phyloP scores from a whole-genome alignment of 805 yeast species.

The Myxozyma lipomycoides region DNA sequence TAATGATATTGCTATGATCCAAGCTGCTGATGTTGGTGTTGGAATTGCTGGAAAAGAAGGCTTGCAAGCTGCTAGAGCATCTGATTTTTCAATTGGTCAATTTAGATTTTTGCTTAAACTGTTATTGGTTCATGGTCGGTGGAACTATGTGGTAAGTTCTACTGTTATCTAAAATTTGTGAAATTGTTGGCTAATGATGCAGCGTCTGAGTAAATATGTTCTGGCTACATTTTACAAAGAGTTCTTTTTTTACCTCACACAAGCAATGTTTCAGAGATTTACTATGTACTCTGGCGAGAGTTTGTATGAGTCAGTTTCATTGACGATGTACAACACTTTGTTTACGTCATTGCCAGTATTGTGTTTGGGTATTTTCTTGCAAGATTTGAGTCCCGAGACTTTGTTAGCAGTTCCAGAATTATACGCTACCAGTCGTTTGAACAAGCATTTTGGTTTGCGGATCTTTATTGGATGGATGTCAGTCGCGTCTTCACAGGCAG shows the following conservation, averaged over 20 bases:
- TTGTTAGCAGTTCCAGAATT: constrained; percentile 88
- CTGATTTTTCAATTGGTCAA: constrained; percentile 94
- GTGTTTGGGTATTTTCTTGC: constrained; percentile 92
- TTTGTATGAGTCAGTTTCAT: constrained; percentile 90
- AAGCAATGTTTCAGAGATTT: constrained; percentile 78
- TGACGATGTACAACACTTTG: constrained; percentile 93
- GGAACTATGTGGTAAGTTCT: constrained; percentile 63
- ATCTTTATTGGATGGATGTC: constrained; percentile 76
- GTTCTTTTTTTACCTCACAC: constrained; percentile 81
- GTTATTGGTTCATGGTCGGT: constrained; percentile 89
- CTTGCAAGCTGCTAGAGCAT: constrained; percentile 89
- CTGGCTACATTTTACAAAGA: constrained; percentile 94
- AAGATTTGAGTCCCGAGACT: constrained; percentile 84
- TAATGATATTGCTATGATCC: constrained; percentile 98
- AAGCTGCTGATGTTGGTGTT: constrained; percentile 95
- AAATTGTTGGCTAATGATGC: neutral
- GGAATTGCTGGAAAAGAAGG: constrained; percentile 98
- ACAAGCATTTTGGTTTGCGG: constrained; percentile 65
- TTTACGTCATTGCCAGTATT: constrained; percentile 91
- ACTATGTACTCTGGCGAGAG: constrained; percentile 91
- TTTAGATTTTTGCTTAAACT: constrained; percentile 79
- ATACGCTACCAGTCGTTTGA: constrained; percentile 51
- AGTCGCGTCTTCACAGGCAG: constrained; percentile 68
- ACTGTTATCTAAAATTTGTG: neutral
- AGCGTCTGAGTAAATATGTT: constrained; percentile 82